Base-by-base conservation (phyloP, 2,329 filamentous ascomycete species). In the Venturia aucupariae region DNA sequence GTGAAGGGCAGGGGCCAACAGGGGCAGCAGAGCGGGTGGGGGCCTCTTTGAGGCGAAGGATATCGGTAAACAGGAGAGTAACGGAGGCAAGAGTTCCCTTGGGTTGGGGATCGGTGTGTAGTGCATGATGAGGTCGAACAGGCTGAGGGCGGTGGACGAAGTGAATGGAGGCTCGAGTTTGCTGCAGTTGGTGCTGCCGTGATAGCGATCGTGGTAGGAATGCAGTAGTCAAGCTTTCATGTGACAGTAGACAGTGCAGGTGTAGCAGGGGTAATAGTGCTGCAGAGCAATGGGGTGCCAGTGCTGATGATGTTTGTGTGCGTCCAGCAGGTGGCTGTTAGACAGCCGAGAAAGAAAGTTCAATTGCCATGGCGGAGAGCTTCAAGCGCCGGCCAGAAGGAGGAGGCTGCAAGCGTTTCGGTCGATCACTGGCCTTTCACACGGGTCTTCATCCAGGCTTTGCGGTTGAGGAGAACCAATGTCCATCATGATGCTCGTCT, bases 41-140 rank as follows among this genome's bases (percentile, higher is more conserved):
- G 85, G 83, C 66, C 79, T 78, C 63, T 80, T 79, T 42, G 85
- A 84, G 62, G 81, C 80, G 70, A 82, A 85, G 19, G 85, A 82
- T 24, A 82, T 82, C 7, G 85, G 83, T 3, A 88, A 78, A 72
- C 84, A 87, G 55, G 85, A 85, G 60, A 88, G 81, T 8, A 88
- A 76, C 42, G 85, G 84, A 66, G 83, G 84, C 24, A 88, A 80
- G 17, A 88, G 76, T 48, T 79, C 76, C 67, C 81, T 79, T 62
- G 83, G 77, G 66, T 85, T 78, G 35, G 85, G 85, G 46, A 79
- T 76, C 63, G 79, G 79, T 65, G 85, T 81, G 55, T 42, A 48
- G 27, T 64, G 62, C 41, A 62, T 62, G n/a, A n/a, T 32, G 61
- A 7, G 19, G 41, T 8, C n/a, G n/a, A n/a, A n/a, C n/a, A n/a